Conservation (phyloP, 257 asterid species). For the Jacaranda copaia region DNA sequence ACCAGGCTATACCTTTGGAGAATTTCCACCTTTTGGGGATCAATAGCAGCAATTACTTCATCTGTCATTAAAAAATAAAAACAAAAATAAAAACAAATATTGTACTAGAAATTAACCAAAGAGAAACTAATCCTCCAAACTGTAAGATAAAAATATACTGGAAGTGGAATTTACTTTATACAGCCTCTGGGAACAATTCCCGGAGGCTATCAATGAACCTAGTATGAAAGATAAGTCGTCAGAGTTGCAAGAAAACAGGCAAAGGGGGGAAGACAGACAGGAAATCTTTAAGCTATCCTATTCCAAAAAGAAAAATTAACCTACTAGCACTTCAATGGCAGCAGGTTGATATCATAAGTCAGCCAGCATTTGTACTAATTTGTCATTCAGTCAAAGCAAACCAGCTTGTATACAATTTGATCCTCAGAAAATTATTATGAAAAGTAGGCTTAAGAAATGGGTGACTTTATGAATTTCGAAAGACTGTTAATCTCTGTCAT, state of each 20-base stretch:
- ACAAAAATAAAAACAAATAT: slow-evolving; percentile 9
- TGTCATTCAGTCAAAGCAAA: slow-evolving; percentile 6
- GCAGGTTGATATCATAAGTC: slow-evolving; percentile 17
- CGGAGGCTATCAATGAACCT: slow-evolving; percentile 2
- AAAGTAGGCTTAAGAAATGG: not conserved
- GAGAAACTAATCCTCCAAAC: slow-evolving; percentile 34
- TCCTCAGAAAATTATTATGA: not conserved
- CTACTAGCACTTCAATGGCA: not conserved
- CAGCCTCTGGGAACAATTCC: not conserved
- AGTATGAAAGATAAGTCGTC: not conserved
- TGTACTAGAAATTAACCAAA: slow-evolving; percentile 34
- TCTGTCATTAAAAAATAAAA: slow-evolving; percentile 51
- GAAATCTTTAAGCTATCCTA: not conserved
- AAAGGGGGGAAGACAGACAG: not conserved
- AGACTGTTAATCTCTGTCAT: not conserved
- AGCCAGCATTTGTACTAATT: slow-evolving; percentile 2
- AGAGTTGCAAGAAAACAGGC: not conserved
- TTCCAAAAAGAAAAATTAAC: slow-evolving; percentile 5
- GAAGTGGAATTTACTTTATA: not conserved
- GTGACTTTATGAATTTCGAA: not conserved
- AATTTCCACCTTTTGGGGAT: slow-evolving; percentile 90
- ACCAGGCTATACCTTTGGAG: slow-evolving; percentile 74
- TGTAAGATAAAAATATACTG: not conserved
- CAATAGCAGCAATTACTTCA: slow-evolving; percentile 85
- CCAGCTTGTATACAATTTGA: not conserved